Base-by-base conservation (phyloP, 1,139 yeast species). In the Zygosaccharomyces pseudobailii region DNA sequence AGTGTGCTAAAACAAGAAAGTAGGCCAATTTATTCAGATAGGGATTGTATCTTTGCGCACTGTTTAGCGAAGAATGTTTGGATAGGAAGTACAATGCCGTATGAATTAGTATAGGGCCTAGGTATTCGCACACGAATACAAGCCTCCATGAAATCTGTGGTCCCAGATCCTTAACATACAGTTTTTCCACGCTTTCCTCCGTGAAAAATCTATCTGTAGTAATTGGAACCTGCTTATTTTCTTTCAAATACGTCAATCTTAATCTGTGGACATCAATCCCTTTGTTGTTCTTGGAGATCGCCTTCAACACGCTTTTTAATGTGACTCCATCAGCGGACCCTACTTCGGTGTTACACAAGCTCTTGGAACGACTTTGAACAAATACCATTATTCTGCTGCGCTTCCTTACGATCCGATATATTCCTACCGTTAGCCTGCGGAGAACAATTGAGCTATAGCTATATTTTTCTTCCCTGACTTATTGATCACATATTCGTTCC, bases 131-230 rank as follows among this genome's bases (percentile, higher is more conserved):
- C 47, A 87, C 60, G 63, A 82, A 92, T 25, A 92, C 97, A 5
- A 90, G 78, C 68, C 87, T 78, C 97, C 97, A 92, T 3, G 84
- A 82, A 52, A 92, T 79, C 70, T 92, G 98, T 1, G 95, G 94
- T 20, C 97, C 98, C 54, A 92, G 75, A 61, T 90, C 97, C 66
- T 90, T 89, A 49, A 84, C 87, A 53, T 69, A 78, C 21, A 74
- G 71, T 42, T 65, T 63, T 38, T 70, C 68, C n/a, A 61, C 68
- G 2, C 68, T 57, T 28, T 67, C 67, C 25, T 59, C 61, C 27
- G 58, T 54, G 33, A 58, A 51, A 61, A 65, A 43, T 63, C 48
- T 40, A 13, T 55, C 57, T 0, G 55, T 48, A 10, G 51, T 43
- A 21, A 64, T 55, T 27, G 65, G 60, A 25, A 61, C 48, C 41